These are phyloP conservation scores for Gossypium aridum DNA, from an alignment of 441 rosid species.

Conservation along the genomic window DNA sequence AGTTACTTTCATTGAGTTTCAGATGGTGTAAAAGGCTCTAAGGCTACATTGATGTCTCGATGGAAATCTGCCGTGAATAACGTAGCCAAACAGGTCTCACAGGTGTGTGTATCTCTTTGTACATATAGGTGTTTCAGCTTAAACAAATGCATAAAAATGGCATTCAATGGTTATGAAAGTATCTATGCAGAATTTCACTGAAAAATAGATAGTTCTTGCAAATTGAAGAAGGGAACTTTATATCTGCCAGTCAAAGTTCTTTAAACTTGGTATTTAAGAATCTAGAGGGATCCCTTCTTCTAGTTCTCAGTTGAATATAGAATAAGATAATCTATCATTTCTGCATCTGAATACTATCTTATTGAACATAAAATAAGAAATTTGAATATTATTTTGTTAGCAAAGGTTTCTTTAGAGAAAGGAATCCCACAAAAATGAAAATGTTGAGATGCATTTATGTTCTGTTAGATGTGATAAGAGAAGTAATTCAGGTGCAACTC, in stretches of 20 bases:
- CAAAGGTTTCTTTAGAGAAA: background rate
- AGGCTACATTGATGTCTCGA: conserved; percentile 38
- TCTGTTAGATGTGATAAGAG: background rate
- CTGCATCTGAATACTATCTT: background rate
- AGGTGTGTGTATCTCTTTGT: conserved; percentile 43
- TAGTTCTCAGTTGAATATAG: background rate
- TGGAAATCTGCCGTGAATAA: conserved; percentile 77
- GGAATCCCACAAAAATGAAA: background rate
- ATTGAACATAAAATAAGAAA: background rate
- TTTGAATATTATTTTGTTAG: background rate
- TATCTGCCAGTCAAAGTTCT: too few species aligned
- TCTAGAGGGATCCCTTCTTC: background rate
- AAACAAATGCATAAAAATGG: background rate
- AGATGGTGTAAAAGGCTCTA: conserved; percentile 50
- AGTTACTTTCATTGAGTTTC: conserved; percentile 16
- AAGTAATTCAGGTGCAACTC: background rate
- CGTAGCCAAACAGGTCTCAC: conserved; percentile 83
- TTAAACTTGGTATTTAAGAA: background rate
- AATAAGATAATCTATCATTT: too few species aligned
- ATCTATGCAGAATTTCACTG: background rate
- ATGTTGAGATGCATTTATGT: background rate
- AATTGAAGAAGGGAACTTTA: background rate
- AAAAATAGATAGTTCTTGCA: background rate
- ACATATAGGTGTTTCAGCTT: background rate
- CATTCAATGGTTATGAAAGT: background rate